Conservation (phyloP, 805 yeast species). For the Grigorovia yakushimaensis region DNA sequence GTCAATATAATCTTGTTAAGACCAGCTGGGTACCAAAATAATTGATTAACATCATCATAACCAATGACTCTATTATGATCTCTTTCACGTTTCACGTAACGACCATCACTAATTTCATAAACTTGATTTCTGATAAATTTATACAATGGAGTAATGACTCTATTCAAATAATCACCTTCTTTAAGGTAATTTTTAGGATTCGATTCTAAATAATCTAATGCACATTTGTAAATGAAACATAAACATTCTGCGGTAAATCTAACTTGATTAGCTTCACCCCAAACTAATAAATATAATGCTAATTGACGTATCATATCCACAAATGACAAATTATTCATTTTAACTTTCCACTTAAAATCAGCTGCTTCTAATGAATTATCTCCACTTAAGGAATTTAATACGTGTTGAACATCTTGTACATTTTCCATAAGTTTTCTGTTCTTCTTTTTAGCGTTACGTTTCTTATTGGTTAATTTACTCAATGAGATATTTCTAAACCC, state of each 20-base stretch:
- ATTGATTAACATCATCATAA: conserved; percentile 96
- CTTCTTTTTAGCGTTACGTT: conserved; percentile 74
- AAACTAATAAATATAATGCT: conserved; percentile 58
- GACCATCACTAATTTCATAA: conserved; percentile 69
- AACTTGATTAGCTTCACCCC: conserved; percentile 88
- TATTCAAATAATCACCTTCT: conserved; percentile 80
- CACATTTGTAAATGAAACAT: conserved; percentile 79
- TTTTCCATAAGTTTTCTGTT: conserved; percentile 50
- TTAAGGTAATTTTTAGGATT: conserved; percentile 16
- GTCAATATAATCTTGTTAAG: conserved; percentile 81
- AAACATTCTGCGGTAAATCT: conserved; percentile 85
- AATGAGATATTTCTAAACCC: conserved; percentile 49
- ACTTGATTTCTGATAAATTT: conserved; percentile 71
- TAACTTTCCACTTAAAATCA: conserved; percentile 67
- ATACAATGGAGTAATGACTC: conserved; percentile 86
- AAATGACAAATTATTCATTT: conserved; percentile 46
- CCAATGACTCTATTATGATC: conserved; percentile 78
- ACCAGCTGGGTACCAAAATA: conserved; percentile 99
- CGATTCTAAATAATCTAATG: conserved; percentile 77
- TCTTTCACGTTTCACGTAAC: conserved; percentile 73
- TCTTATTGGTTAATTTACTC: conserved; percentile 67
- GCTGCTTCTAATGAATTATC: conserved; percentile 82
- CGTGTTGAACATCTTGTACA: conserved; percentile 44
- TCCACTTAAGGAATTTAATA: conserved; percentile 59
- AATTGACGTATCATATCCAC: conserved; percentile 58